phyloP scores from a whole-genome alignment of 495 filamentous ascomycete species.

The Cercophora scortea region DNA sequence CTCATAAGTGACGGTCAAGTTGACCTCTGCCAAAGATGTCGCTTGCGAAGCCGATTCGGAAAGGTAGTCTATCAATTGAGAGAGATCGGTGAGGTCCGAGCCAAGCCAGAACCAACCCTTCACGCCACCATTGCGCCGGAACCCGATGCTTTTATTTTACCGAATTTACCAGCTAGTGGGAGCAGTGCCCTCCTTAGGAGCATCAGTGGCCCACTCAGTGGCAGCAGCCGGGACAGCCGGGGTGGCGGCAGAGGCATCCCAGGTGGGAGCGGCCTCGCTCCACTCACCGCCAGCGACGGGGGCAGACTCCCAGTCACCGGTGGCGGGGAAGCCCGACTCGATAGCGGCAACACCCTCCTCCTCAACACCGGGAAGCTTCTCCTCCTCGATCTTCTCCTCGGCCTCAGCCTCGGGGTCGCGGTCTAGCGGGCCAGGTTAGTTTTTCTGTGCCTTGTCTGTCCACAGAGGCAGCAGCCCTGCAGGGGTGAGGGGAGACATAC shows the following conservation, averaged over 20 bases:
- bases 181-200: conserved; percentile 36
- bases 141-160: conserved; percentile 16
- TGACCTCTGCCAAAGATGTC: conserved; percentile 27
- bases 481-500: conserved; percentile 26
- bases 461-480: background rate
- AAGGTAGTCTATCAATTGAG: conserved; percentile 14
- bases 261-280: conserved; percentile 53
- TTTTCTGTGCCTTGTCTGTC: background rate
- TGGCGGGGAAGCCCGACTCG: conserved; percentile 60
- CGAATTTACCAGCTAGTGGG: conserved; percentile 51
- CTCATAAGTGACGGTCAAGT: conserved; percentile 79
- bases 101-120: conserved; percentile 14
- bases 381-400: conserved; percentile 73
- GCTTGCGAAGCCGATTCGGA: conserved; percentile 11
- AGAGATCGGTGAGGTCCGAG: conserved; percentile 11
- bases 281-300: conserved; percentile 47
- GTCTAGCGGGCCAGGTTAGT: conserved; percentile 42
- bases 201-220: conserved; percentile 63
- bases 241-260: conserved; percentile 51
- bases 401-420: conserved; percentile 98
- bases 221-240: conserved; percentile 35
- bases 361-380: conserved; percentile 69
- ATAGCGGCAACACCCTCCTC: conserved; percentile 74
- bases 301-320: conserved; percentile 70
- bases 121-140: conserved; percentile 22